Percentiles rank a stretch among this genome's conserved stretches.
Evolutionary conservation across 192 early-diverging fungal genomes (phyloP).

Genomic region (Thamnidium elegans): DNA sequence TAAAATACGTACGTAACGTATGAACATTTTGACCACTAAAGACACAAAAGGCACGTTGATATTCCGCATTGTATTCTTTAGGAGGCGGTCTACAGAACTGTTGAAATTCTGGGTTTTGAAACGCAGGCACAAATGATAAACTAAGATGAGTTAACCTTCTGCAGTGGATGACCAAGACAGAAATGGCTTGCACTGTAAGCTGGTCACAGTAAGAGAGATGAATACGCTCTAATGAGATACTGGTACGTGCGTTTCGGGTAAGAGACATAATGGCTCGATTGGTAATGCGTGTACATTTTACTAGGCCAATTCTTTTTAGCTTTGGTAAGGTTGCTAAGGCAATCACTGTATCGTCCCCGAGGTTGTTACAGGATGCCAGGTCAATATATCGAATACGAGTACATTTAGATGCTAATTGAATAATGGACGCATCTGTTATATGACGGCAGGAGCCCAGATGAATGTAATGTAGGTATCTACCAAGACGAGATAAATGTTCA

Average conservation of each 20-base stretch:
- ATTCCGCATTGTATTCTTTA: conserved; percentile 49
- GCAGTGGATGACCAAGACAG: conserved; percentile 47
- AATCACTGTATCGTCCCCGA: conserved; percentile 49
- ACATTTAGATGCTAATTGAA: conserved; percentile 44
- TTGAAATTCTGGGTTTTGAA: conserved; percentile 47
- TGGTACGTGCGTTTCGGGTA: conserved; percentile 40
- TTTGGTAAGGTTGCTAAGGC: conserved; percentile 52
- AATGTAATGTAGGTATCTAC: conserved; percentile 56
- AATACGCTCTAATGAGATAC: conserved; percentile 49
- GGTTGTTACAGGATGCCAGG: conserved; percentile 49
- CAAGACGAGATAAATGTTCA: conserved; percentile 40
- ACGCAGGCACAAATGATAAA: conserved; percentile 52
- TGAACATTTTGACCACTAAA: conserved; percentile 57
- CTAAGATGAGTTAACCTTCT: conserved; percentile 50
- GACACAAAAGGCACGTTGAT: conserved; percentile 55
- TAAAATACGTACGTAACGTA: conserved; percentile 45
- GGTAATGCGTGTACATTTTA: conserved; percentile 57
- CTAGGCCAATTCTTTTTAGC: conserved; percentile 50
- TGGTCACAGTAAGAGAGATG: conserved; percentile 54
- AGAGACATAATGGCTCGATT: conserved; percentile 50
- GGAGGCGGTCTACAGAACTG: conserved; percentile 52
- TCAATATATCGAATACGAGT: conserved; percentile 55
- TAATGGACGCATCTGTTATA: conserved; percentile 49
- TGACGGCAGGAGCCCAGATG: conserved; percentile 53
- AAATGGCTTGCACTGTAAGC: conserved; percentile 44